Evolutionary conservation across 2,329 filamentous ascomycete species (phyloP).

Genomic region (Ceratocystis cacaofunesta): DNA sequence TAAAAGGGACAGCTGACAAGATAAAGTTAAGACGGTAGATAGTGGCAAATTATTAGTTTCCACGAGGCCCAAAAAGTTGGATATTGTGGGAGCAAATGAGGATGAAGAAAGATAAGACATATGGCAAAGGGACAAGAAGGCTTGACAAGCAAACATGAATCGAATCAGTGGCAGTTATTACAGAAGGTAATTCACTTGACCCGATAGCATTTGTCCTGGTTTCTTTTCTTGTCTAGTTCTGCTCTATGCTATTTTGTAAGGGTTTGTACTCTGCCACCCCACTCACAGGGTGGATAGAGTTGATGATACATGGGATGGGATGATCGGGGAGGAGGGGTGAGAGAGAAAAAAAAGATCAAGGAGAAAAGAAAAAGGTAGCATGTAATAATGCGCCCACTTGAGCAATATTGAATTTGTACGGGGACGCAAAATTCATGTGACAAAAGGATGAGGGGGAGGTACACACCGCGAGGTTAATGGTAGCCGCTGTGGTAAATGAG

Average conservation of each 20-base stretch:
- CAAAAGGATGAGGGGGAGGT: background rate
- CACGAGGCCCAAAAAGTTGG: background rate
- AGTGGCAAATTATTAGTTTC: background rate
- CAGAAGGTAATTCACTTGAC: background rate
- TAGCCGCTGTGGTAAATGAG: background rate
- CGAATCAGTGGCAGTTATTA: no score
- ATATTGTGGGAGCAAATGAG: background rate
- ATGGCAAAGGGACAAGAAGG: background rate
- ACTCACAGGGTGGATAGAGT: background rate
- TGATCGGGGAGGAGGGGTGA: background rate
- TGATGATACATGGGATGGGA: background rate
- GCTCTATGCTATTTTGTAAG: background rate
- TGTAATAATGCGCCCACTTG: background rate
- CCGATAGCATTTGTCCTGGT: background rate
- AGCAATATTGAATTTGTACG: background rate
- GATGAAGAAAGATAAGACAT: slow-evolving; percentile 5
- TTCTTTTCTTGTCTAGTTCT: background rate
- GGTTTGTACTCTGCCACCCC: background rate
- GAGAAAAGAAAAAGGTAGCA: background rate
- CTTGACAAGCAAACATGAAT: background rate
- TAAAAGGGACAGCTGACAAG: background rate
- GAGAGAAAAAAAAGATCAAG: background rate
- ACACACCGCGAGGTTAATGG: background rate
- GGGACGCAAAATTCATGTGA: background rate
- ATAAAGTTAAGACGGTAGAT: background rate